Evolutionary conservation across 2,329 filamentous ascomycete species (phyloP), one percentile per base, ranked within the genome.

Genomic region (Corinectria fuckeliana): DNA sequence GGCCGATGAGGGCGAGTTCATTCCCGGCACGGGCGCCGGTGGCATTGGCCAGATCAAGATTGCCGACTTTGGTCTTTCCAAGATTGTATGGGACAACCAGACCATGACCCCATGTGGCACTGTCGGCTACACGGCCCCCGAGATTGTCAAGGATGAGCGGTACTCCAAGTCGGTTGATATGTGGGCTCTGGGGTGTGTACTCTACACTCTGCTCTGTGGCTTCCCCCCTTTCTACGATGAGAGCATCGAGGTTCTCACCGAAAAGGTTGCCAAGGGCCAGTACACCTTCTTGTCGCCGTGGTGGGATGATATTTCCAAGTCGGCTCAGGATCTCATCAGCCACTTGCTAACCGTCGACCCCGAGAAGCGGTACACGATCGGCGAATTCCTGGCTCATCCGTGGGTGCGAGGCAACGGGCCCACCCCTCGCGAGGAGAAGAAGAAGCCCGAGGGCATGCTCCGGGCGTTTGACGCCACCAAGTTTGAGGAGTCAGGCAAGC

Each of bases 51-150:
- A 85, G 64, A 97, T 99, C 80, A 98, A 99, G 82, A 94, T 99
- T 76, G 95, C 95, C 73, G 95, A 99, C 73, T 99, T 99, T 74
- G 95, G 95, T 53, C 82, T 99, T 9, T 97, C 94, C 64, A 99
- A 99, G 79, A 91, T 99, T 66, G 92, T 99, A 14, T 99, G 95
- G 95, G 95, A 98, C 71, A 95, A 88, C 68, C 91, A 96, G 74
- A 99, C 95, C 9, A 98, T 97, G 92, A 99, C 95, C 3, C 95
- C 95, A n/a, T 99, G 95, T 75, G 95, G 95, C 58, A 99, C 95
- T 0, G 95, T 98, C 57, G 95, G 95, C 41, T 99, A 99, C 78
- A 98, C 95, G 4, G 95, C 95, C 3, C 95, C 95, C 7, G 95
- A 99, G 74, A 99, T 99, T 63, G 95, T 99, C 75, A 98, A 98